A percentile compares a stretch with the other conserved stretches of the same genome.
These are phyloP conservation scores for Penicillium longicatenatum DNA, from an alignment of 495 filamentous ascomycete species.

Conservation along the genomic window DNA sequence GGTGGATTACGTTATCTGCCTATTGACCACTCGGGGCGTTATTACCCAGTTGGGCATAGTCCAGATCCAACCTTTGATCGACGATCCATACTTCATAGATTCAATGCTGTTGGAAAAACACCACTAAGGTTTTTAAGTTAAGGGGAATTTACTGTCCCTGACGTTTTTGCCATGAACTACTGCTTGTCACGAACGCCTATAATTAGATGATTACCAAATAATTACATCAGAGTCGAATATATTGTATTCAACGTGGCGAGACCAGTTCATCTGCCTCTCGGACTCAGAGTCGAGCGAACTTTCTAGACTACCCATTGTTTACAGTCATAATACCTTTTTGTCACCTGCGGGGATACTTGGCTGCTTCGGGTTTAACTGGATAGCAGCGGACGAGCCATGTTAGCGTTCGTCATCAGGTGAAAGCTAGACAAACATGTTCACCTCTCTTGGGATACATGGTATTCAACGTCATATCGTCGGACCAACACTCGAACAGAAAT, in stretches of 20 bases:
- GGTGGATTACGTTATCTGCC: neutral
- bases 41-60: neutral
- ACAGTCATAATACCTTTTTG: no score
- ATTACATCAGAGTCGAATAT: neutral
- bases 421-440: no score
- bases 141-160: neutral
- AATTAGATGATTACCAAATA: neutral
- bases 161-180: neutral
- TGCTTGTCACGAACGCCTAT: neutral
- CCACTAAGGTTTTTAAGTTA: neutral
- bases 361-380: neutral
- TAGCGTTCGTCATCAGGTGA: no score
- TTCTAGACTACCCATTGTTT: no score
- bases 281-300: no score
- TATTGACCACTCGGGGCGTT: neutral
- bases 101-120: neutral
- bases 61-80: neutral
- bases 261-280: neutral
- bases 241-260: neutral
- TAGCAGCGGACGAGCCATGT: no score
- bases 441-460: no score
- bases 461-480: no score
- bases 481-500: no score
- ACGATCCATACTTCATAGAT: neutral
- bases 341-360: neutral